These are phyloP conservation scores for Coleophoma eucalyptorum DNA, from an alignment of 2,329 filamentous ascomycete genomes.

Conservation along the genomic window DNA sequence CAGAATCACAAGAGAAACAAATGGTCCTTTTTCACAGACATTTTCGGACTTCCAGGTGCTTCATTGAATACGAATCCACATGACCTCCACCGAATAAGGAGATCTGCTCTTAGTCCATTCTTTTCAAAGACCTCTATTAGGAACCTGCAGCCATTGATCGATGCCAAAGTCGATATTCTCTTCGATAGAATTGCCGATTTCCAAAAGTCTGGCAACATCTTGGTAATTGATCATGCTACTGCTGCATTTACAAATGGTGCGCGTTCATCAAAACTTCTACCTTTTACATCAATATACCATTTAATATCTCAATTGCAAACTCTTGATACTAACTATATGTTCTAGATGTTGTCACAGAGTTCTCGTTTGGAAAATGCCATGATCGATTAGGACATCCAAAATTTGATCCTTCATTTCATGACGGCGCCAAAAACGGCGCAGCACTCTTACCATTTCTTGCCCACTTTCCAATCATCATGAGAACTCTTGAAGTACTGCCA, in stretches of 20 bases:
- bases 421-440: not conserved
- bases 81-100: conserved; percentile 3
- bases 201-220: not conserved
- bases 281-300: not conserved
- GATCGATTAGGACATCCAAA: conserved; percentile 1
- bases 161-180: conserved; percentile 2
- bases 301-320: not conserved
- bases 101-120: conserved; percentile 6
- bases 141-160: conserved; percentile 4
- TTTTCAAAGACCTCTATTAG: conserved; percentile 5
- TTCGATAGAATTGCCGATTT: conserved; percentile 2
- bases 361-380: conserved; percentile 13
- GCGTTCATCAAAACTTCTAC: not conserved
- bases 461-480: conserved; percentile 4
- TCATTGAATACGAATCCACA: conserved; percentile 3
- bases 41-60: not conserved
- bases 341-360: conserved; percentile 20
- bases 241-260: conserved; percentile 6
- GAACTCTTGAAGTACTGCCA: not conserved
- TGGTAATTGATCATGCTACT: conserved; percentile 2
- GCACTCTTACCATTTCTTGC: not conserved
- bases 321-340: not conserved
- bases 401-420: conserved; percentile 4
- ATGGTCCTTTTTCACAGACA: not conserved
- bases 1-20: not conserved